Evolutionary conservation across 129 eudicot species (phyloP).

Genomic region (Artemisia annua): DNA sequence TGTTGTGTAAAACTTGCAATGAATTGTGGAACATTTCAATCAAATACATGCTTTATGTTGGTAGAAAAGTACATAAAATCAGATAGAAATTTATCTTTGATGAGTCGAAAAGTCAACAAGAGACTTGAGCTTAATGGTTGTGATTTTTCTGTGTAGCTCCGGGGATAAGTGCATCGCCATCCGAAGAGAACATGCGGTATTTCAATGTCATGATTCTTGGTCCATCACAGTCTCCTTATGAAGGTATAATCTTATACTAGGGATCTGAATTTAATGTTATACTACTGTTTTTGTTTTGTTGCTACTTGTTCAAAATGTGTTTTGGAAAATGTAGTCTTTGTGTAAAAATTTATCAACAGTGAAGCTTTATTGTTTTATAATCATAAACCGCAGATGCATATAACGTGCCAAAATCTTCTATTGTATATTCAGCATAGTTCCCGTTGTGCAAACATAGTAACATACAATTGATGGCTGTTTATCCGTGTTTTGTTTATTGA

Average conservation of each 20-base stretch:
- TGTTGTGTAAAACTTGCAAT: too few relatives aligned
- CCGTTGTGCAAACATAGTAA: background rate
- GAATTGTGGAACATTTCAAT: too few relatives aligned
- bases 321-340: background rate
- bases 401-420: background rate
- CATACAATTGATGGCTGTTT: background rate
- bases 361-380: background rate
- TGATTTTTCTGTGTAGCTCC: slow-evolving; percentile 70
- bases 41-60: too few relatives aligned
- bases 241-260: slow-evolving; percentile 50
- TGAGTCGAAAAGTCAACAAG: background rate
- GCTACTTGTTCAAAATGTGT: background rate
- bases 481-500: background rate
- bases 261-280: background rate
- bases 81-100: background rate
- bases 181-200: slow-evolving; percentile 92
- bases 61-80: background rate
- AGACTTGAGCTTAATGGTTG: background rate
- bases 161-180: slow-evolving; percentile 97
- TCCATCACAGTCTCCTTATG: slow-evolving; percentile 94
- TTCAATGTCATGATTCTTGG: slow-evolving; percentile 97
- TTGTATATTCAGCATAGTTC: background rate
- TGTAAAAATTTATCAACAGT: background rate
- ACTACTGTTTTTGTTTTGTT: background rate
- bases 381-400: background rate